phyloP scores from a whole-genome alignment of 1,284 basidiomycete genomes.

The Golubevia sp. region DNA sequence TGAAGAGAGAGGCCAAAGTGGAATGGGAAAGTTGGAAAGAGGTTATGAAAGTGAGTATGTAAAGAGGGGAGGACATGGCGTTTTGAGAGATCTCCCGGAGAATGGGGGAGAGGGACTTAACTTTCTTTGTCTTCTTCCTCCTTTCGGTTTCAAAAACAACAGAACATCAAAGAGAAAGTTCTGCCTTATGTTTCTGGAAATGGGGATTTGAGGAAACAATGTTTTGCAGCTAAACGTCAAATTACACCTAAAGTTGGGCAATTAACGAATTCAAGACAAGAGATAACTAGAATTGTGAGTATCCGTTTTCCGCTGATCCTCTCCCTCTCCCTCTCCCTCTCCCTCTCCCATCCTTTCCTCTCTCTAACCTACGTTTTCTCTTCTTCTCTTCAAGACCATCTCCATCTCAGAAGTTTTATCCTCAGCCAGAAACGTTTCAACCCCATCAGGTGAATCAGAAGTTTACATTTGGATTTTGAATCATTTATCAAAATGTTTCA shows the following conservation, averaged over 20 bases:
- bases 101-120: no score
- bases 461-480: slow-evolving; percentile 79
- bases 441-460: slow-evolving; percentile 42
- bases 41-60: slow-evolving; percentile 22
- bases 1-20: slow-evolving; percentile 14
- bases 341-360: neutral
- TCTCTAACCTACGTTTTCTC: neutral
- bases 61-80: no score
- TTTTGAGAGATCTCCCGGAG: no score
- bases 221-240: slow-evolving; percentile 72
- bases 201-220: slow-evolving; percentile 64
- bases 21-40: slow-evolving; percentile 39
- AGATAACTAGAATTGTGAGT: slow-evolving; percentile 76
- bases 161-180: slow-evolving; percentile 76
- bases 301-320: no score
- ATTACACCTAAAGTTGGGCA: slow-evolving; percentile 92
- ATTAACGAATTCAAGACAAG: slow-evolving; percentile 76
- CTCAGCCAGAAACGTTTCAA: slow-evolving; percentile 45
- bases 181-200: slow-evolving; percentile 75
- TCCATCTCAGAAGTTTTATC: slow-evolving; percentile 70
- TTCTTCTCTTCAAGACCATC: slow-evolving; percentile 65
- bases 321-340: slow-evolving; percentile 9
- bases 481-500: slow-evolving; percentile 82
- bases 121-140: slow-evolving; percentile 8
- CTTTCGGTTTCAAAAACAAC: slow-evolving; percentile 10